A percentile compares a stretch with the other conserved stretches of the same genome.
Conservation (phyloP, 2,329 filamentous ascomycete genomes). For the Botrytis porri region DNA sequence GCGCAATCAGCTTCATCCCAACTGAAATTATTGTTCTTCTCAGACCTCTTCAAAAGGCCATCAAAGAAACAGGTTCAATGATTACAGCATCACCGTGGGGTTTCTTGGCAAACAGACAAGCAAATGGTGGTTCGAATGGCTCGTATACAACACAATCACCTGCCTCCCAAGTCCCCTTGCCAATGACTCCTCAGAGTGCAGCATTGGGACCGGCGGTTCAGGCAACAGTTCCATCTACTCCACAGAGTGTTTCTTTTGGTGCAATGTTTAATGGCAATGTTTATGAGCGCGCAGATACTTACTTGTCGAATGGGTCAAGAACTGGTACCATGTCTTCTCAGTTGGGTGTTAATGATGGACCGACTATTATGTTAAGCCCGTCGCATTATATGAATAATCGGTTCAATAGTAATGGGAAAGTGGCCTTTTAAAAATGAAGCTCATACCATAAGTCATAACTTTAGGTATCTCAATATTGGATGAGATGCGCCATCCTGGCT, state of each 20-base stretch:
- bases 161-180: slow-evolving; percentile 57
- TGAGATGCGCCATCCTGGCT: slow-evolving; percentile 1
- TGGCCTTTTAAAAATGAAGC: slow-evolving; percentile 26
- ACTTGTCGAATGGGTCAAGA: slow-evolving; percentile 35
- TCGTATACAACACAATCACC: slow-evolving; percentile 35
- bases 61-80: slow-evolving; percentile 74
- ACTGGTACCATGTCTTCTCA: slow-evolving; percentile 37
- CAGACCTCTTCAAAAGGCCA: slow-evolving; percentile 75
- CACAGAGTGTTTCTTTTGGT: slow-evolving; percentile 39
- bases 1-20: slow-evolving; percentile 49
- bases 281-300: slow-evolving; percentile 37
- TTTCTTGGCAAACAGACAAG: slow-evolving; percentile 43
- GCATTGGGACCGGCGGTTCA: slow-evolving; percentile 87
- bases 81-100: slow-evolving; percentile 67
- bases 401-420: slow-evolving; percentile 34
- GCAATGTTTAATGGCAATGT: slow-evolving; percentile 36
- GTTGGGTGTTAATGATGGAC: slow-evolving; percentile 31
- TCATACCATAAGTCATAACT: background rate
- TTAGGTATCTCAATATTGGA: background rate
- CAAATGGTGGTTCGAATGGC: slow-evolving; percentile 29
- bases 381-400: slow-evolving; percentile 29
- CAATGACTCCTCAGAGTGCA: slow-evolving; percentile 85
- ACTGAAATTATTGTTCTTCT: slow-evolving; percentile 71
- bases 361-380: slow-evolving; percentile 33
- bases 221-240: slow-evolving; percentile 77